phyloP scores from a whole-genome alignment of 2,329 filamentous ascomycete genomes.

The Pseudogymnoascus pannorum region DNA sequence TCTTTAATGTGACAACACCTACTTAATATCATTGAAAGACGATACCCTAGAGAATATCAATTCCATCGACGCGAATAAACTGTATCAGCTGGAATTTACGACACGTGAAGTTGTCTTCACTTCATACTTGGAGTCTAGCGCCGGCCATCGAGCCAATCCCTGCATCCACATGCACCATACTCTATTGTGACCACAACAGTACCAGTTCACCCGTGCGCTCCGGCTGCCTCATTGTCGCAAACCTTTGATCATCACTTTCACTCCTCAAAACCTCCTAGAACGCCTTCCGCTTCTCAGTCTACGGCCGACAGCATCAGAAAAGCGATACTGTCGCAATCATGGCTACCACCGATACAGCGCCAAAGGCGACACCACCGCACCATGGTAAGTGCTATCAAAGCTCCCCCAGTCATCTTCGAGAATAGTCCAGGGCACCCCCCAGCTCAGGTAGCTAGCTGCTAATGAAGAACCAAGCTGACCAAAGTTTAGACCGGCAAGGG shows the following conservation, averaged over 20 bases:
- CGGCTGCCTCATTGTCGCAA: not conserved
- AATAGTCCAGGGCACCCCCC: not conserved
- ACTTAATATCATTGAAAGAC: not conserved
- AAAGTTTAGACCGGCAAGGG: conserved; percentile 48
- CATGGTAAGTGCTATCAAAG: not conserved
- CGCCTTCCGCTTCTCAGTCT: not conserved
- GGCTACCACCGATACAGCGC: not conserved
- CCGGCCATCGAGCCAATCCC: not conserved
- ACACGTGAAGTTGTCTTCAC: not conserved
- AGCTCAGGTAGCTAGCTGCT: not conserved
- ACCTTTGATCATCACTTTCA: not conserved
- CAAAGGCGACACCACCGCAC: not conserved
- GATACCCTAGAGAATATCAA: not conserved
- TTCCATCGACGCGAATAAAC: not conserved
- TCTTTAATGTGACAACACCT: no score
- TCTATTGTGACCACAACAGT: not conserved
- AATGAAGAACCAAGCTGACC: not conserved
- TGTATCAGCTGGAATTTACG: not conserved
- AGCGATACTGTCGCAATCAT: not conserved
- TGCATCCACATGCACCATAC: not conserved
- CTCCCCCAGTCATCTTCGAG: not conserved
- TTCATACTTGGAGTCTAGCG: not conserved
- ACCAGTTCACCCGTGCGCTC: not conserved
- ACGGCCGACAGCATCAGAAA: not conserved
- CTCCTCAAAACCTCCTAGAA: conserved; percentile 5